Conservation (phyloP, 2,329 filamentous ascomycete species). For the Xylariaceae sp. region DNA sequence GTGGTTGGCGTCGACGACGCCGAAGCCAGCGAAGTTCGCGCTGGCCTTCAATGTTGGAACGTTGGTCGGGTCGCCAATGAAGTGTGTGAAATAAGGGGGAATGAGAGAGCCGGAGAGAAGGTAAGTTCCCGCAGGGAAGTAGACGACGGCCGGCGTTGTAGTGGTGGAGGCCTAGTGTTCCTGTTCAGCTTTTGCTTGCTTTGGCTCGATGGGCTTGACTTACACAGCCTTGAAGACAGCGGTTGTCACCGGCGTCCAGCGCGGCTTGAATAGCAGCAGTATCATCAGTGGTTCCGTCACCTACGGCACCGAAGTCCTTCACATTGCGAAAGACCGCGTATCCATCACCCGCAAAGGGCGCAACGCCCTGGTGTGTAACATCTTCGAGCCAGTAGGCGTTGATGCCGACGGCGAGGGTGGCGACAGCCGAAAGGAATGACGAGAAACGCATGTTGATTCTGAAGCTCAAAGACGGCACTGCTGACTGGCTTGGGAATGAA, state of each 20-base stretch:
- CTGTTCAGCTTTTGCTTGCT: conserved; percentile 2
- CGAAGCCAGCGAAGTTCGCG: conserved; percentile 51
- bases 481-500: conserved; percentile 11
- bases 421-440: conserved; percentile 28
- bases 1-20: conserved; percentile 56
- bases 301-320: conserved; percentile 45
- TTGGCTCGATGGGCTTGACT: conserved; percentile 11
- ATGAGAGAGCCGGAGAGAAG: conserved; percentile 55
- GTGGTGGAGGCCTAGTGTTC: conserved; percentile 37
- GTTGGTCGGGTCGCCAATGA: conserved; percentile 59
- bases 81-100: conserved; percentile 62
- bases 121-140: conserved; percentile 52
- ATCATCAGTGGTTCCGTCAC: conserved; percentile 45
- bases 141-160: conserved; percentile 41
- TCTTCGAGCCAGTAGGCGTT: conserved; percentile 34
- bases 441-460: conserved; percentile 30
- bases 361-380: conserved; percentile 41
- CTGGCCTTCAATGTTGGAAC: conserved; percentile 54
- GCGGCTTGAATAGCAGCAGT: conserved; percentile 46
- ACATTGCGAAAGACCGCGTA: conserved; percentile 49
- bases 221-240: conserved; percentile 43
- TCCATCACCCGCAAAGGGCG: conserved; percentile 39
- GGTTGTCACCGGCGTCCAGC: conserved; percentile 38
- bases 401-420: conserved; percentile 29
- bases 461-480: conserved; percentile 9